Evolutionary conservation across 2,329 filamentous ascomycete species (phyloP).

Genomic region (Tolypocladium pustulatum): DNA sequence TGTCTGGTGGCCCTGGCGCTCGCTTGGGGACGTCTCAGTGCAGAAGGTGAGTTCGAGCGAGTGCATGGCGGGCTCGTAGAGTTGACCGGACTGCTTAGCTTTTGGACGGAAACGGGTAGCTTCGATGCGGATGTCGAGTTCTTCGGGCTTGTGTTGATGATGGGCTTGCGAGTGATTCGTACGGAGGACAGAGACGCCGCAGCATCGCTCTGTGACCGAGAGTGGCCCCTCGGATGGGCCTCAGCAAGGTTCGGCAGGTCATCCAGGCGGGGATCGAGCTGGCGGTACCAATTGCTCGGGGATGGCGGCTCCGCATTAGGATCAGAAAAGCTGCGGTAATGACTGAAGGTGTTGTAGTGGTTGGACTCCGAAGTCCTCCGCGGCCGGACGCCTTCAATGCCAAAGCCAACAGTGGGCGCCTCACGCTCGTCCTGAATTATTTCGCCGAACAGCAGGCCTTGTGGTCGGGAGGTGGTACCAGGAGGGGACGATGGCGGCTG

Average conservation of each 20-base stretch:
- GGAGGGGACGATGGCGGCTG: slow-evolving; percentile 21
- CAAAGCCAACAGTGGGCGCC: slow-evolving; percentile 44
- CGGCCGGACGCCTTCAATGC: slow-evolving; percentile 42
- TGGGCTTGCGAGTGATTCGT: slow-evolving; percentile 21
- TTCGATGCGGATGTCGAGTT: slow-evolving; percentile 25
- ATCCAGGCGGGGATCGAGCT: slow-evolving; percentile 15
- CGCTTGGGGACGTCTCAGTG: slow-evolving; percentile 29
- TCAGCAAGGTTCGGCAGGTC: slow-evolving; percentile 9
- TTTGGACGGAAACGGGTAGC: slow-evolving; percentile 35
- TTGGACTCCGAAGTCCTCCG: slow-evolving; percentile 65
- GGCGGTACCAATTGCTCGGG: slow-evolving; percentile 55
- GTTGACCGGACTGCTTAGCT: slow-evolving; percentile 30
- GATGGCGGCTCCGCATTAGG: slow-evolving; percentile 49
- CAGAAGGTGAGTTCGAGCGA: slow-evolving; percentile 45
- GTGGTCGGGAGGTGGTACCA: slow-evolving; percentile 23
- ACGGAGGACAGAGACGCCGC: slow-evolving; percentile 24
- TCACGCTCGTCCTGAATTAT: slow-evolving; percentile 51
- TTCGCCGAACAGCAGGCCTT: slow-evolving; percentile 64
- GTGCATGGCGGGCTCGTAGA: slow-evolving; percentile 40
- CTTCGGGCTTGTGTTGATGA: slow-evolving; percentile 13
- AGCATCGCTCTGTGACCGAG: slow-evolving; percentile 52
- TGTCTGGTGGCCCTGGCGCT: slow-evolving; percentile 29
- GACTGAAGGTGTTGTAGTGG: slow-evolving; percentile 37
- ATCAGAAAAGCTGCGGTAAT: slow-evolving; percentile 46
- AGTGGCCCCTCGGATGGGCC: slow-evolving; percentile 22